phyloP scores from a whole-genome alignment of 2,329 filamentous ascomycete genomes.

The Claviceps spartinae region DNA sequence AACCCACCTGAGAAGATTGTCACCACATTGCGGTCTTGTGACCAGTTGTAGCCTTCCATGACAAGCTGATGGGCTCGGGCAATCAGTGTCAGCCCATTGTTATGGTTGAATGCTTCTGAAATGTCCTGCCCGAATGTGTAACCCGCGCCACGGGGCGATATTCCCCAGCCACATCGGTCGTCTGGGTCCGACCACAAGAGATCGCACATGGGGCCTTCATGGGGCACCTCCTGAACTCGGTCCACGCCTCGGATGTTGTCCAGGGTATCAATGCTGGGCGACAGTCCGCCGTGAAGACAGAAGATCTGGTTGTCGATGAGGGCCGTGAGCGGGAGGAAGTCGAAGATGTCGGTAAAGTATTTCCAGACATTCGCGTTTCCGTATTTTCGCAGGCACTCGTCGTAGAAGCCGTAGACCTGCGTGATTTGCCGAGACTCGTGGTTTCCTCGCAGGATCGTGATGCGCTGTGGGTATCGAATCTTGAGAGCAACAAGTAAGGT shows the following conservation, averaged over 20 bases:
- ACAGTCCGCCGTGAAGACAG: conserved; percentile 92
- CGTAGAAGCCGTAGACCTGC: conserved; percentile 98
- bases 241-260: conserved; percentile 93
- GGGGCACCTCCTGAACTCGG: conserved; percentile 94
- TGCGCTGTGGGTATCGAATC: conserved; percentile 93
- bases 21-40: conserved; percentile 92
- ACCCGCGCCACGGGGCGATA: conserved; percentile 84
- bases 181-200: conserved; percentile 96
- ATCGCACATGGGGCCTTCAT: conserved; percentile 97
- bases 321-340: conserved; percentile 92
- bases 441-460: conserved; percentile 96
- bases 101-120: conserved; percentile 97
- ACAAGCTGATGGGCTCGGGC: conserved; percentile 95
- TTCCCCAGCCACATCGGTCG: conserved; percentile 91
- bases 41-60: conserved; percentile 99
- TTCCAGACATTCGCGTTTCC: conserved; percentile 99
- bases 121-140: conserved; percentile 97
- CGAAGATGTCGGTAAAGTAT: conserved; percentile 96
- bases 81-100: conserved; percentile 92
- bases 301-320: conserved; percentile 99
- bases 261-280: conserved; percentile 88
- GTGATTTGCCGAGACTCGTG: conserved; percentile 99
- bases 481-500: conserved; percentile 93
- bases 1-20: conserved; percentile 86
- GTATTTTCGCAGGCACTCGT: conserved; percentile 97